Evolutionary conservation across 176 grass and related monocot genomes (phyloP), one percentile per base, ranked within the genome.

Genomic region (Phoenix dactylifera): DNA sequence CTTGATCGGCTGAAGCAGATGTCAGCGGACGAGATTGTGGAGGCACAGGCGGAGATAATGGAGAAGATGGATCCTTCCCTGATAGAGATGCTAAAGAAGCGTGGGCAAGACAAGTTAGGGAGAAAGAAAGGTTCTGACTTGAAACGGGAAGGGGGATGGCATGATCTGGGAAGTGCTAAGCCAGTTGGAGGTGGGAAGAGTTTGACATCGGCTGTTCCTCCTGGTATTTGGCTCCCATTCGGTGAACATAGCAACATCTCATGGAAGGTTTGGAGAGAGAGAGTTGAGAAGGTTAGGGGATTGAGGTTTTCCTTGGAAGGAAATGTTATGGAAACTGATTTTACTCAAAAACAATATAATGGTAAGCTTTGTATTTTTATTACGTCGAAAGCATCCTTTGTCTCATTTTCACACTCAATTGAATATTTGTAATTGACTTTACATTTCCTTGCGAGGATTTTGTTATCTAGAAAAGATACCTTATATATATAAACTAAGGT

Each of bases 281-380:
- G 93, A 83, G 87, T 97, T 51, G 87, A 97, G 73, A 75, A 48
- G 28, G 73, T 85, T 67, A 85, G 81, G 66, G 64, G 26, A 14
- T 82, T 80, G 61, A 88, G 93, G 62, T 97, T 97, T 72, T 60
- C 68, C 39, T 65, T 97, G 57, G 83, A 97, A 80, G 93, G 93
- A 48, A 70, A 88, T 56, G 62, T 88, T 71, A 32, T 91, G 63
- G 78, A 67, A 20, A 80, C 83, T 68, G 54, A 88, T 65, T 77
- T 65, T 74, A 50, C 15, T 49, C 72, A 74, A 17, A 56, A 88
- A 64, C 67, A 79, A 49, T 64, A 60, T 59, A 66, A 80, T 82
- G 93, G 93, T 97, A 67, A 44, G 35, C 10, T 12, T 44, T 44
- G 35, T 44, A 44, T 44, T 44, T 44, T 14, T 44, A 44, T 44